Base-by-base conservation (phyloP, 352 stramenopile species). In the Pythium pyrilobum region DNA sequence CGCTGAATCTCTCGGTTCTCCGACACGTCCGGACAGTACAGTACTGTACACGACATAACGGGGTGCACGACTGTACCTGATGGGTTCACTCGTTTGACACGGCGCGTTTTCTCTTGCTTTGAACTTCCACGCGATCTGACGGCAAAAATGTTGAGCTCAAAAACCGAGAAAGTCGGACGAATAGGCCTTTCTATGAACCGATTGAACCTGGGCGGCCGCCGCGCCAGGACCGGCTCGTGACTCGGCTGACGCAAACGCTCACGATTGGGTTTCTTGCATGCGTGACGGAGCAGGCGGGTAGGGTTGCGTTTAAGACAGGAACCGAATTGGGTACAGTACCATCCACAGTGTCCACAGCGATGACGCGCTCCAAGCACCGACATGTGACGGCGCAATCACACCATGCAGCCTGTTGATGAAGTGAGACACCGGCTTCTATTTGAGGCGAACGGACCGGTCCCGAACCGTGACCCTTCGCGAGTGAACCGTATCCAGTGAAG, bases 51-150 rank as follows among this genome's bases (percentile, higher is more conserved):
- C n/a, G n/a, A n/a, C n/a, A n/a, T n/a, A n/a, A n/a, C n/a, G n/a
- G n/a, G n/a, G n/a, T n/a, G n/a, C n/a, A n/a, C n/a, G n/a, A n/a
- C n/a, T n/a, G n/a, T n/a, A n/a, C n/a, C n/a, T n/a, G 15, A 57
- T 57, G 50, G 50, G 39, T 57, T 57, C 50, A 57, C 37, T 48
- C 33, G 50, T 43, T 57, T 57, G 50, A 57, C 50, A 57, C n/a
- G 11, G 4, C 4, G 39, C 29, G 39, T 13, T 15, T 32, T 43
- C 39, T 50, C 32, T 54, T 25, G 39, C 23, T 13, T 42, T 43
- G 32, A 28, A 40, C 24, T 34, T 53, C 9, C 16, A 49, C 42
- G 28, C 41, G 27, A n/a, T n/a, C n/a, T n/a, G n/a, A n/a, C n/a
- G n/a, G n/a, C n/a, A n/a, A n/a, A n/a, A n/a, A n/a, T n/a, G n/a